phyloP scores from a whole-genome alignment of 1,284 basidiomycete genomes.

The Melampsora allii-populina region DNA sequence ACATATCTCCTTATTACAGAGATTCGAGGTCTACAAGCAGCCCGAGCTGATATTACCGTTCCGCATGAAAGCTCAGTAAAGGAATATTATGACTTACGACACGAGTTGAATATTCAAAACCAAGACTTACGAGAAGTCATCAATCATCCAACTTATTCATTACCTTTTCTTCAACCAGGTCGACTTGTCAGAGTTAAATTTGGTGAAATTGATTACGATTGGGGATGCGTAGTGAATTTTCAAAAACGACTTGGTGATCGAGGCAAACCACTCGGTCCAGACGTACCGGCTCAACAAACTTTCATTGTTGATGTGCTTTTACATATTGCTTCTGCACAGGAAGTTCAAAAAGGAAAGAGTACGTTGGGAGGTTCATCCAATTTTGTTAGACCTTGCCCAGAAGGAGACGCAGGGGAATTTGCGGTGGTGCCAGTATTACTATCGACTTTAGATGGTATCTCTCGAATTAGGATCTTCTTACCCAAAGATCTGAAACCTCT shows the following conservation, averaged over 20 bases:
- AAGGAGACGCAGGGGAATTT: slow-evolving; percentile 71
- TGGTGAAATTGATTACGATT: slow-evolving; percentile 86
- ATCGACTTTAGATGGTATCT: slow-evolving; percentile 79
- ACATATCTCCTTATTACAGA: slow-evolving; percentile 55
- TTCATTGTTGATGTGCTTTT: slow-evolving; percentile 94
- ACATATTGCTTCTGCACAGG: slow-evolving; percentile 64
- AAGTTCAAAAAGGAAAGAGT: slow-evolving; percentile 59
- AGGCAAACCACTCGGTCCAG: slow-evolving; percentile 54
- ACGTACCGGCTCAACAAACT: slow-evolving; percentile 79
- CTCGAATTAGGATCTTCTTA: slow-evolving; percentile 79
- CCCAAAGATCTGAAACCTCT: slow-evolving; percentile 82
- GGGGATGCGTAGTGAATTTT: slow-evolving; percentile 90
- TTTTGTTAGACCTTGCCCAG: slow-evolving; percentile 65
- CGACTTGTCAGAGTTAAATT: slow-evolving; percentile 85
- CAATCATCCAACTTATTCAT: slow-evolving; percentile 86
- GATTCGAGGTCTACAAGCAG: slow-evolving; percentile 63
- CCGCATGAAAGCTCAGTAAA: slow-evolving; percentile 77
- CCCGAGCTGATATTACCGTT: slow-evolving; percentile 66
- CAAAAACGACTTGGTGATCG: slow-evolving; percentile 66
- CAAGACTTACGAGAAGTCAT: slow-evolving; percentile 82
- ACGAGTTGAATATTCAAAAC: slow-evolving; percentile 82
- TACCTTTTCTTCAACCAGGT: slow-evolving; percentile 91
- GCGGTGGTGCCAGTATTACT: slow-evolving; percentile 85
- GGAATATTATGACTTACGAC: slow-evolving; percentile 86
- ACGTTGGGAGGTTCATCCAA: slow-evolving; percentile 57